Evolutionary conservation across 2,329 filamentous ascomycete species (phyloP).

Genomic region (Mariannaea elegans): DNA sequence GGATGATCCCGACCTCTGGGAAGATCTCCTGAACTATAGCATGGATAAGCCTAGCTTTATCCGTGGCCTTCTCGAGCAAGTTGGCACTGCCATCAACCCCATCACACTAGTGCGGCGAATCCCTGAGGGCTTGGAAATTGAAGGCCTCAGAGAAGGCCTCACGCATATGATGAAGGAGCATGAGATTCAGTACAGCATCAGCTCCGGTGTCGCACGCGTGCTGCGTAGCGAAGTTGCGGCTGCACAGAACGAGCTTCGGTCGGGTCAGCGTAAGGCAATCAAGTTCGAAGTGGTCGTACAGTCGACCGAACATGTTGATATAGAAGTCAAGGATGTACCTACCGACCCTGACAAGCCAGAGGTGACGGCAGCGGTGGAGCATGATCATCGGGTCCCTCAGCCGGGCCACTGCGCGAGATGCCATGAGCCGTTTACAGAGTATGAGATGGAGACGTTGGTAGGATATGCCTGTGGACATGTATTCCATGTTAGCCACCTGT

Average conservation of each 20-base stretch:
- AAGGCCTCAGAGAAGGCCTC: slow-evolving; percentile 87
- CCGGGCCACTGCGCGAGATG: slow-evolving; percentile 70
- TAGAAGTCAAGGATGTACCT: slow-evolving; percentile 52
- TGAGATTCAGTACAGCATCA: slow-evolving; percentile 94
- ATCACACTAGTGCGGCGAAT: slow-evolving; percentile 91
- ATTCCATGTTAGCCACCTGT: slow-evolving; percentile 78
- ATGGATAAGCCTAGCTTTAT: slow-evolving; percentile 99
- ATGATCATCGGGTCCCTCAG: slow-evolving; percentile 47
- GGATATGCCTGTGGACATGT: slow-evolving; percentile 86
- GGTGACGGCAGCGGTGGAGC: slow-evolving; percentile 30
- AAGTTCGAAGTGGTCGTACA: slow-evolving; percentile 80
- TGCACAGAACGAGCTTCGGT: slow-evolving; percentile 82
- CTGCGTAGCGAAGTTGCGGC: slow-evolving; percentile 85
- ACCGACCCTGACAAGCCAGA: slow-evolving; percentile 39
- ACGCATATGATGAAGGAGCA: slow-evolving; percentile 94
- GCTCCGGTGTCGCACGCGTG: slow-evolving; percentile 86
- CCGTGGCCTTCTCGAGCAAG: slow-evolving; percentile 88
- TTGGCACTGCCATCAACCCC: slow-evolving; percentile 92
- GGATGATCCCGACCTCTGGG: slow-evolving; percentile 91
- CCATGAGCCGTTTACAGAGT: slow-evolving; percentile 63
- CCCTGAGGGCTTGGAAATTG: slow-evolving; percentile 90
- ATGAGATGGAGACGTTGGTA: slow-evolving; percentile 76
- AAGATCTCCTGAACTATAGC: slow-evolving; percentile 91
- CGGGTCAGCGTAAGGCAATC: slow-evolving; percentile 83
- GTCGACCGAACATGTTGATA: slow-evolving; percentile 52